Base-by-base conservation (phyloP, 1,139 yeast genomes). In the Zygoascus sp. region DNA sequence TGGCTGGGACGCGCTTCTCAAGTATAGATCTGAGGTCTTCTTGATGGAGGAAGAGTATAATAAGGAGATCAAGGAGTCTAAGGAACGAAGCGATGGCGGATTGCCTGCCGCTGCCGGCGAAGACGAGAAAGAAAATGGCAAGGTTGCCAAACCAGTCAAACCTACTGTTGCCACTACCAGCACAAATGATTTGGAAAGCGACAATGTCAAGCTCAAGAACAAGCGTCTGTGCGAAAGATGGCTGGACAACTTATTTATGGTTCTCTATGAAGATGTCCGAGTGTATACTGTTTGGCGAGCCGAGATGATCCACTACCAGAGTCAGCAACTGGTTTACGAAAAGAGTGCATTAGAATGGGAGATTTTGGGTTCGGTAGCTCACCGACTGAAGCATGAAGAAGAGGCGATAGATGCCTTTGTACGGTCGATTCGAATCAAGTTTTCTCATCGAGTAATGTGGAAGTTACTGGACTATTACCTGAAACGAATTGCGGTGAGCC, bases 301-400 rank as follows among this genome's bases (percentile, higher is more conserved):
- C 1, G 97, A 92, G 63, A 77, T 80, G 13, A 80, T 87, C 58
- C 86, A 87, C 54, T 87, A 86, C 62, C 78, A 77, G 59, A 81
- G 86, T 16, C 87, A 82, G 58, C 86, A 85, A 64, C 74, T 80
- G 66, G 83, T 81, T 40, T 77, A 83, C 57, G 80, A 79, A 59
- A 90, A 86, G 66, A 79, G 88, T 47, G 85, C 96, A 0, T 70
- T 87, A 49, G 98, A 92, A 66, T 92, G 97, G 97, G 96, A 90
- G 65, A 74, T 90, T 38, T 76, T 90, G 52, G 98, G 97, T 0
- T 74, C 80, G 49, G 80, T 88, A 39, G 89, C 96, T 4, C 76
- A 77, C 58, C 76, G 96, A 52, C 78, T 90, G 39, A 83, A 83
- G 61, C 89, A 88, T 62, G 80, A 70, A 62, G 82, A 81, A 50